Percentiles rank a stretch among this genome's conserved stretches.
Conservation (phyloP, 805 yeast species). For the Kazachstania kunashirensis region DNA sequence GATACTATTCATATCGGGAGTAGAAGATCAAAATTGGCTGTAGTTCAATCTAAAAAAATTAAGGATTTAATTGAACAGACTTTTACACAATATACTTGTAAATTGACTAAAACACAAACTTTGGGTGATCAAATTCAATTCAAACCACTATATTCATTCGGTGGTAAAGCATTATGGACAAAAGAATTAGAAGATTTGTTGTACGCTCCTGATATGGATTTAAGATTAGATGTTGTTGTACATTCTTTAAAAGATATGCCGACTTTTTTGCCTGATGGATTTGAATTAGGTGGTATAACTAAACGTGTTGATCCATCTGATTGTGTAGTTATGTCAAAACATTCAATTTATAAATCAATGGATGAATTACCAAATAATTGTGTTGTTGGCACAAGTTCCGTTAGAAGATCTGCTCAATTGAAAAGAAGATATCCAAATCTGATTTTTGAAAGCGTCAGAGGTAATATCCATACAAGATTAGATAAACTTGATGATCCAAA, state of each 20-base stretch:
- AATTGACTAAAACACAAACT: constrained; percentile 72
- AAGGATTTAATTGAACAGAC: constrained; percentile 45
- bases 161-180: constrained; percentile 96
- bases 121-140: constrained; percentile 82
- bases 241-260: constrained; percentile 94
- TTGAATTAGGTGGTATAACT: constrained; percentile 78
- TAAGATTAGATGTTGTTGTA: constrained; percentile 77
- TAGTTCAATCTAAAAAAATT: constrained; percentile 72
- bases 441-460: constrained; percentile 76
- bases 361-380: constrained; percentile 75
- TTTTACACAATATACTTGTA: constrained; percentile 60
- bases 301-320: constrained; percentile 90
- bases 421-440: constrained; percentile 68
- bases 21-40: constrained; percentile 79
- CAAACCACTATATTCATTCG: constrained; percentile 85
- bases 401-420: constrained; percentile 88
- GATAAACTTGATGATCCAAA: constrained; percentile 66
- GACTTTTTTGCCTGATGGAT: constrained; percentile 79
- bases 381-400: constrained; percentile 88
- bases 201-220: constrained; percentile 50
- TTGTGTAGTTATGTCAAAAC: constrained; percentile 67
- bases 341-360: constrained; percentile 53
- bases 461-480: constrained; percentile 73
- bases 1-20: constrained; percentile 58
- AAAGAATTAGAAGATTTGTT: constrained; percentile 80